phyloP scores from a whole-genome alignment of 768 basidiomycete genomes.

The Mycena chlorophos region DNA sequence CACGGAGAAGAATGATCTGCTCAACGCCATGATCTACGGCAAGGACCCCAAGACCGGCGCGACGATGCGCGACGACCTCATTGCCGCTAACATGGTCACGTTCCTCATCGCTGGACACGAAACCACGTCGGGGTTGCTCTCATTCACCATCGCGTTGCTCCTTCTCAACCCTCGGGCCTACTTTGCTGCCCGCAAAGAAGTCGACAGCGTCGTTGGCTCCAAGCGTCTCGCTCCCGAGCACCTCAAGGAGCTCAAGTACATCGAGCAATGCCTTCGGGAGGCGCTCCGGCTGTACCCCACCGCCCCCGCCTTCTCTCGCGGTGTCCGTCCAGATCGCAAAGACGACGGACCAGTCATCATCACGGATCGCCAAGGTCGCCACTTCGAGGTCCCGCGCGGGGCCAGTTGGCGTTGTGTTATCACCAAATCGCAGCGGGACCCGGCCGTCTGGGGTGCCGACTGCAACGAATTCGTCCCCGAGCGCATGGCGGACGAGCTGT shows the following conservation, averaged over 20 bases:
- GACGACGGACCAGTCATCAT: slow-evolving; percentile 24
- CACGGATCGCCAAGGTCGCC: slow-evolving; percentile 38
- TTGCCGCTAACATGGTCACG: slow-evolving; percentile 40
- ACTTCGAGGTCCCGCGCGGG: slow-evolving; percentile 40
- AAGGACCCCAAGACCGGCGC: slow-evolving; percentile 46
- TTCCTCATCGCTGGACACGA: slow-evolving; percentile 46
- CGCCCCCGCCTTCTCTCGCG: slow-evolving; percentile 31
- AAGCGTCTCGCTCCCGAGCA: not conserved
- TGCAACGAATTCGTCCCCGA: slow-evolving; percentile 45
- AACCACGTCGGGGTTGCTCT: slow-evolving; percentile 35
- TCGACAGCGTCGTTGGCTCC: slow-evolving; percentile 46
- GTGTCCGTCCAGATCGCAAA: slow-evolving; percentile 34
- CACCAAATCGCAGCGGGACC: slow-evolving; percentile 39
- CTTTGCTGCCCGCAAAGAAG: slow-evolving; percentile 29
- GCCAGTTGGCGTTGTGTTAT: slow-evolving; percentile 30
- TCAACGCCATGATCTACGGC: slow-evolving; percentile 46
- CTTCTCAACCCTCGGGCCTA: slow-evolving; percentile 23
- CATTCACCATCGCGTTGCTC: slow-evolving; percentile 43
- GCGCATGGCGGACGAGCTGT: slow-evolving; percentile 47
- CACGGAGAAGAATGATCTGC: slow-evolving; percentile 42
- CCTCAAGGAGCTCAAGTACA: not conserved
- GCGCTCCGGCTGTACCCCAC: slow-evolving; percentile 41
- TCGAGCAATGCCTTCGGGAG: slow-evolving; percentile 30
- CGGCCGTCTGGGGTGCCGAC: slow-evolving; percentile 49
- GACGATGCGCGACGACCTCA: slow-evolving; percentile 40